Percentiles rank a stretch among this genome's conserved stretches.
Conservation (phyloP, 176 grass and related monocot genomes). For the Rhynchospora breviuscula region DNA sequence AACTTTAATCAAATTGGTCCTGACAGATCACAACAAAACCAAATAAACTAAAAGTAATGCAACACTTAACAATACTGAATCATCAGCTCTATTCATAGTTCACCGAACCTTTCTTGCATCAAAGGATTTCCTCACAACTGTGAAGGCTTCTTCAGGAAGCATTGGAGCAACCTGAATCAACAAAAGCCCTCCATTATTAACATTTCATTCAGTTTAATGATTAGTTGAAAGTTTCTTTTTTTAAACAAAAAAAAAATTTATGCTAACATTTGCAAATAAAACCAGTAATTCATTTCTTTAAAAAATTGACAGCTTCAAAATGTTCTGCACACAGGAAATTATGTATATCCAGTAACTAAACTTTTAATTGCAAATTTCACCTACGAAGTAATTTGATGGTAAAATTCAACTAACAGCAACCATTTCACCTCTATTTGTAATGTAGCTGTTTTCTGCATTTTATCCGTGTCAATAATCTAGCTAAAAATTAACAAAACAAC, state of each 20-base stretch:
- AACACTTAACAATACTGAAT: background rate
- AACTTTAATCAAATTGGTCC: background rate
- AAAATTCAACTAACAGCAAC: background rate
- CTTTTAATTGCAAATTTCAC: background rate
- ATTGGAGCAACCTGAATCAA: conserved; percentile 69
- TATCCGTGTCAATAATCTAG: background rate
- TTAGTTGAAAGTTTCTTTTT: background rate
- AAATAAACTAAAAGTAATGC: background rate
- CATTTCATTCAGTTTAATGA: background rate
- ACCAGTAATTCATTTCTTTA: background rate
- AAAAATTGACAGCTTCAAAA: background rate
- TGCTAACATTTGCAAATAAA: background rate
- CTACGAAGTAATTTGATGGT: background rate
- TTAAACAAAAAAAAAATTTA: background rate
- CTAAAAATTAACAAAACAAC: background rate
- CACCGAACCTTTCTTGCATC: conserved; percentile 79
- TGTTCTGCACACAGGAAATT: background rate
- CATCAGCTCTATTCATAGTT: background rate
- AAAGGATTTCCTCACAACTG: conserved; percentile 84
- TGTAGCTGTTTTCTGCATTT: background rate
- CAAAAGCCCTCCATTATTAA: background rate
- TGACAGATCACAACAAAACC: background rate
- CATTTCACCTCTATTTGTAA: background rate
- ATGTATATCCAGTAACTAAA: background rate
- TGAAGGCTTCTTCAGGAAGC: conserved; percentile 84